Evolutionary conservation across 345 rosid species (phyloP), one percentile per base, ranked within the genome.

Genomic region (Camelina sativa): DNA sequence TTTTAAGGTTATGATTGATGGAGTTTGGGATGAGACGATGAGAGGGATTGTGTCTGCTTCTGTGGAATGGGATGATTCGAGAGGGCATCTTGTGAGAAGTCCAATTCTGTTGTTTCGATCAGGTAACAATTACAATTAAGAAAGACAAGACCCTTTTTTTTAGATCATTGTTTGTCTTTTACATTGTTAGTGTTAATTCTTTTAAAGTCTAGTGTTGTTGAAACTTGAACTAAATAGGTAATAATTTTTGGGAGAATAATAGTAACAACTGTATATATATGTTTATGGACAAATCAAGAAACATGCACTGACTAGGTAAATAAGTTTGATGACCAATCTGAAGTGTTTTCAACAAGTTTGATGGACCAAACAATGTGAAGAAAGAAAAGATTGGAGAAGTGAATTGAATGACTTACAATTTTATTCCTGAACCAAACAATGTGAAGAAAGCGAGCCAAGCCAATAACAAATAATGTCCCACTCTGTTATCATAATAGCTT

Each of bases 1-100:
- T 2, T 94, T 88, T 76, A 87, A 80, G 82, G 93, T 92, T 57
- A 4, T 69, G 70, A 79, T 88, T 47, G 65, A 84, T 74, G 97
- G 90, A 25, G 79, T 66, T 20, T 52, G 73, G 35, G 60, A 54
- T 67, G 59, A 62, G 38, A 48, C 67, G 0, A 73, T 65, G 52
- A 75, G 40, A 15, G 65, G 69, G 10, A 25, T 82, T 35, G 47
- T 84, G 8, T 85, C 97, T 7, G 96, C 84, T 37, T 72, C 78
- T 2, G 81, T 92, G 0, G 84, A 80, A 62, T 90, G 98, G 94
- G 84, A 57, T 25, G 92, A 92, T 79, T 70, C 84, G 0, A 76
- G 73, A 61, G 81, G 81, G 0, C 91, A 87, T 38, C 65, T 67
- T 48, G 91, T 92, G 3, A 84, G 60, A 72, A 88, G 85, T 41